phyloP scores from a whole-genome alignment of 164 flowering plant genomes.

The Vitis cinerea region DNA sequence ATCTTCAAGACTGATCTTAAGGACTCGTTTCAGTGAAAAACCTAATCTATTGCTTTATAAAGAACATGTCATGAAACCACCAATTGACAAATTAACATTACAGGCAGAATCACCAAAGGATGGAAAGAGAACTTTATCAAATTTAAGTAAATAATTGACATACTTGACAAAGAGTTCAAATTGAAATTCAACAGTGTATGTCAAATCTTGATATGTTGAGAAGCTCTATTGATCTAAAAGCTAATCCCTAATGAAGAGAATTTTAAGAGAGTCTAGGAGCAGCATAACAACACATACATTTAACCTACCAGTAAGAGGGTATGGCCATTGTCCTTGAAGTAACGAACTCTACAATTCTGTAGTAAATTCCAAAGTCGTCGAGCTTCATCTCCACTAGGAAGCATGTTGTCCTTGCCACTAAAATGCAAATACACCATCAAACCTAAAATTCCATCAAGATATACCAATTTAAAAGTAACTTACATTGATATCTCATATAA shows the following conservation, averaged over 20 bases:
- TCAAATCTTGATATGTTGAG: no score
- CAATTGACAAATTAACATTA: no score
- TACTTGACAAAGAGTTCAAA: no score
- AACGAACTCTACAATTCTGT: constrained; percentile 62
- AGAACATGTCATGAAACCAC: no score
- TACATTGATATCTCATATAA: background rate
- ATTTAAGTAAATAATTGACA: no score
- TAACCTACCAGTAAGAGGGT: constrained; percentile 73
- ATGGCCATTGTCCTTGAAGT: constrained; percentile 85
- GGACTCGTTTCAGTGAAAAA: no score
- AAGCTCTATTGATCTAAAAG: no score
- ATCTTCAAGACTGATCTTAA: no score
- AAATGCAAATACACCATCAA: constrained; percentile 10
- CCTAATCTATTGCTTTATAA: no score
- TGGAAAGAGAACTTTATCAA: no score
- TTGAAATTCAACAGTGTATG: no score
- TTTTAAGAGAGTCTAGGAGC: background rate
- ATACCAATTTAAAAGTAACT: constrained; percentile 2
- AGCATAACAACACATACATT: background rate
- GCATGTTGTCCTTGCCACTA: constrained; percentile 88
- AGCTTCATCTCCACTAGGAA: constrained; percentile 85
- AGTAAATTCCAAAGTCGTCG: constrained; percentile 47
- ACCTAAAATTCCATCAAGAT: background rate
- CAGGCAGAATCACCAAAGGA: no score
- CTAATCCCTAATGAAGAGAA: background rate